Percentiles rank a stretch among this genome's conserved stretches.
These are phyloP conservation scores for Exserohilum turcica DNA, from an alignment of 2,329 filamentous ascomycete genomes.

Conservation along the genomic window DNA sequence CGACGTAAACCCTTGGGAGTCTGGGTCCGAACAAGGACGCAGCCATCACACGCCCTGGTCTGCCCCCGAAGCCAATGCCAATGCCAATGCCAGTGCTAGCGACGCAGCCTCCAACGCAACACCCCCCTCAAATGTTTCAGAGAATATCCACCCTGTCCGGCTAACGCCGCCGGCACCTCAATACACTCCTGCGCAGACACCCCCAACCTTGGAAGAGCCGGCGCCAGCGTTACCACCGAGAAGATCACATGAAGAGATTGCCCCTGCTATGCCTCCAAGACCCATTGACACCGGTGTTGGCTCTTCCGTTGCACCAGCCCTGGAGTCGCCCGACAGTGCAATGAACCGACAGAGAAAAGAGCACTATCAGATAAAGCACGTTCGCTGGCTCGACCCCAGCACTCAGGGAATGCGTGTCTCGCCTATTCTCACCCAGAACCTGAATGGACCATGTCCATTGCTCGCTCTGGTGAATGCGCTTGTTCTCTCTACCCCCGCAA, in stretches of 20 bases:
- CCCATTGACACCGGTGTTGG: constrained; percentile 33
- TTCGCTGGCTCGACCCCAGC: constrained; percentile 77
- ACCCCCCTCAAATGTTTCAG: constrained; percentile 31
- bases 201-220: constrained; percentile 20
- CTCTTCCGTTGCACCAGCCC: constrained; percentile 23
- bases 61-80: neutral
- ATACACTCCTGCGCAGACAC: constrained; percentile 9
- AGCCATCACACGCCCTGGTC: neutral
- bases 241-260: constrained; percentile 40
- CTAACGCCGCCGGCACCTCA: constrained; percentile 18
- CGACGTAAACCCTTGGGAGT: constrained; percentile 36
- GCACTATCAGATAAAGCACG: constrained; percentile 91
- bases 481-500: constrained; percentile 76
- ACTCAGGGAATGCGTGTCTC: constrained; percentile 71
- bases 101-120: constrained; percentile 27
- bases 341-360: constrained; percentile 63
- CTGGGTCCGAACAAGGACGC: constrained; percentile 12
- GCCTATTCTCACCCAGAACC: constrained; percentile 88
- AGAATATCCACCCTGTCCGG: constrained; percentile 33
- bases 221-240: constrained; percentile 43
- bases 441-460: constrained; percentile 91
- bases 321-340: constrained; percentile 49
- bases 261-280: constrained; percentile 43
- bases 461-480: constrained; percentile 93
- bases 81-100: constrained; percentile 1